Evolutionary conservation across 2,329 filamentous ascomycete species (phyloP).

Genomic region (Rhinocladiella mackenziei): DNA sequence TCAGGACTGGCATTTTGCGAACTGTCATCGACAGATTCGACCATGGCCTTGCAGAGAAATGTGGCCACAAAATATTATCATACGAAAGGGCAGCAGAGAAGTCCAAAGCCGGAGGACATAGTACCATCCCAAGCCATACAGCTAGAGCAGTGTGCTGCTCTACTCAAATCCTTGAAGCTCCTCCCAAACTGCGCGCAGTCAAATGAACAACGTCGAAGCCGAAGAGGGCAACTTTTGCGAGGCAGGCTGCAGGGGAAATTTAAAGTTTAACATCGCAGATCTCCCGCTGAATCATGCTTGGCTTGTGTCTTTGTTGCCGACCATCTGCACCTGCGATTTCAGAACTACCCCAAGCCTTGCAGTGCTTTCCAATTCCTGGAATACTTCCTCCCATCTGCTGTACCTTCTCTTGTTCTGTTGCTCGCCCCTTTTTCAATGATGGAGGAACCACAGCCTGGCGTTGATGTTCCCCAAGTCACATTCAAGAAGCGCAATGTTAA

Average conservation of each 20-base stretch:
- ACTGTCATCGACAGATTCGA: slow-evolving; percentile 8
- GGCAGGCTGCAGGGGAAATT: neutral
- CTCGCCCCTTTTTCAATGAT: slow-evolving; percentile 9
- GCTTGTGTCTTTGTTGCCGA: neutral
- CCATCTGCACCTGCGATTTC: too few relatives aligned
- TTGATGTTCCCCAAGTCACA: slow-evolving; percentile 35
- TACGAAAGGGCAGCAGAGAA: slow-evolving; percentile 2
- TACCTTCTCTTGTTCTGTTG: neutral
- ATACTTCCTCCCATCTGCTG: neutral
- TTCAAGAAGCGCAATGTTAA: slow-evolving; percentile 87
- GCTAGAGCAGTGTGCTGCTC: neutral
- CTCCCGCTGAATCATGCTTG: slow-evolving; percentile 6
- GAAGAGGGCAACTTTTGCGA: slow-evolving; percentile 3
- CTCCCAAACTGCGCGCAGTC: neutral
- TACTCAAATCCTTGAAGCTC: neutral
- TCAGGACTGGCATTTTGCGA: slow-evolving; percentile 11
- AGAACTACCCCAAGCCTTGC: too few relatives aligned
- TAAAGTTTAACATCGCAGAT: slow-evolving; percentile 12
- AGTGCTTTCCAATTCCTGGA: too few relatives aligned
- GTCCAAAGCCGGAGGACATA: neutral
- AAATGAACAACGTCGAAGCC: neutral
- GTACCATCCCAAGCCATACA: neutral
- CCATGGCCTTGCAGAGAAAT: slow-evolving; percentile 14
- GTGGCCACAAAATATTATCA: neutral
- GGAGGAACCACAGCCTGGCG: slow-evolving; percentile 30